Percentiles rank a stretch among this genome's conserved stretches.
phyloP scores from a whole-genome alignment of 352 stramenopile species.

The Phytopythium vexans region DNA sequence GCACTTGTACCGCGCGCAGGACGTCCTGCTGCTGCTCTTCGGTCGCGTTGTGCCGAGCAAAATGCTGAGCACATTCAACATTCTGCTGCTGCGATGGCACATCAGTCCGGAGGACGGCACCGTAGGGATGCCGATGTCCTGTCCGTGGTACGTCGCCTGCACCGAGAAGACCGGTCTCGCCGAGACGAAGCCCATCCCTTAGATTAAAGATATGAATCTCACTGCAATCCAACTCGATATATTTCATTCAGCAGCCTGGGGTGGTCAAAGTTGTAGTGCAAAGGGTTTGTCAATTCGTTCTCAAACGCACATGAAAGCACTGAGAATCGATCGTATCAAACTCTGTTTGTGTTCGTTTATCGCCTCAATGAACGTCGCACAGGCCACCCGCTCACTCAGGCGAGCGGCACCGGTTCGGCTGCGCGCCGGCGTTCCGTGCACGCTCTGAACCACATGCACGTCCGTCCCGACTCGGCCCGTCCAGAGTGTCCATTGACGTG shows the following conservation, averaged over 20 bases:
- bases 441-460: slow-evolving; percentile 21
- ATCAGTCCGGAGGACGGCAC: slow-evolving; percentile 17
- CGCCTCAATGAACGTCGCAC: too few relatives aligned
- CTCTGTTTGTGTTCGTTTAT: too few relatives aligned
- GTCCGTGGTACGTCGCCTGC: slow-evolving; percentile 16
- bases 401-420: too few relatives aligned
- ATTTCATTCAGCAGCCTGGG: too few relatives aligned
- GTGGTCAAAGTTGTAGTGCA: too few relatives aligned
- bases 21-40: slow-evolving; percentile 20
- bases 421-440: too few relatives aligned
- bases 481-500: slow-evolving; percentile 19
- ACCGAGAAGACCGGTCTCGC: slow-evolving; percentile 13
- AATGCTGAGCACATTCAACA: slow-evolving; percentile 30
- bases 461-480: slow-evolving; percentile 9
- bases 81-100: slow-evolving; percentile 29
- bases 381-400: too few relatives aligned
- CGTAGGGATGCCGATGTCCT: slow-evolving; percentile 14
- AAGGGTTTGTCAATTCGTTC: too few relatives aligned
- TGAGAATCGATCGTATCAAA: too few relatives aligned
- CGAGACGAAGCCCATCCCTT: slow-evolving; percentile 7
- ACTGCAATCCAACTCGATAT: too few relatives aligned
- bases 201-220: too few relatives aligned
- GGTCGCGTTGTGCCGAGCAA: slow-evolving; percentile 23
- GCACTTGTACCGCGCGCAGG: slow-evolving; percentile 25
- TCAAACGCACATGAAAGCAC: too few relatives aligned